Percentiles rank a stretch among this genome's conserved stretches.
Evolutionary conservation across 768 basidiomycete genomes (phyloP).

Genomic region (Pseudohyphozyma bogoriensis): DNA sequence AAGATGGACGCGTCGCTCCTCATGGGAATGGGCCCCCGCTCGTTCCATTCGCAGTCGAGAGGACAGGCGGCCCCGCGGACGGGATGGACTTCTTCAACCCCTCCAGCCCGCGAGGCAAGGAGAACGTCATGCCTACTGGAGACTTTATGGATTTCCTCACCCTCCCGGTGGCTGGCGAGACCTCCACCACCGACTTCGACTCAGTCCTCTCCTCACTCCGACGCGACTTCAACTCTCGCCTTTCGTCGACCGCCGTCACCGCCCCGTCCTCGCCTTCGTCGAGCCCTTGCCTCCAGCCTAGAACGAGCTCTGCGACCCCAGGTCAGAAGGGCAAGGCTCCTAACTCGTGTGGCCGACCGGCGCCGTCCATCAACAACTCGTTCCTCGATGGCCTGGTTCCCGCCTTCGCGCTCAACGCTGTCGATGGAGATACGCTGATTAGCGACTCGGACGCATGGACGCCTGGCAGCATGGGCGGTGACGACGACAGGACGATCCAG

Average conservation of each 20-base stretch:
- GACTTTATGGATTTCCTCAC: too few relatives aligned
- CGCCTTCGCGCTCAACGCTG: not conserved
- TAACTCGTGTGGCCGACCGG: slow-evolving; percentile 9
- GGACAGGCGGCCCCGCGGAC: not conserved
- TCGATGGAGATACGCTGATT: slow-evolving; percentile 3
- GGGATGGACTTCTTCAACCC: not conserved
- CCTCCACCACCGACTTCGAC: slow-evolving; percentile 17
- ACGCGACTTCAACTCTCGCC: slow-evolving; percentile 18
- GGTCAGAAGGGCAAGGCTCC: slow-evolving; percentile 27
- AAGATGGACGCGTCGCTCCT: too few relatives aligned
- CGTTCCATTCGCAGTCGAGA: not conserved
- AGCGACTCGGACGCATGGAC: slow-evolving; percentile 21
- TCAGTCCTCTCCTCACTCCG: slow-evolving; percentile 22
- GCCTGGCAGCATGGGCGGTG: not conserved
- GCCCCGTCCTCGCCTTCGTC: slow-evolving; percentile 19
- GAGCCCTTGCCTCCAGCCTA: slow-evolving; percentile 24
- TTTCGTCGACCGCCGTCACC: slow-evolving; percentile 26
- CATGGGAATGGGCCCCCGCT: too few relatives aligned
- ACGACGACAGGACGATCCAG: slow-evolving; percentile 3
- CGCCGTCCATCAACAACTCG: slow-evolving; percentile 27
- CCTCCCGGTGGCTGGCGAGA: not conserved
- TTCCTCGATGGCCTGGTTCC: slow-evolving; percentile 27
- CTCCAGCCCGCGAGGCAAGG: slow-evolving; percentile 13
- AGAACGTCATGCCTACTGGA: slow-evolving; percentile 7
- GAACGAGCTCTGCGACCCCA: slow-evolving; percentile 23